Percentiles rank a stretch among this genome's conserved stretches.
Evolutionary conservation across 805 yeast species (phyloP).

Genomic region (Cyberlindnera japonica): DNA sequence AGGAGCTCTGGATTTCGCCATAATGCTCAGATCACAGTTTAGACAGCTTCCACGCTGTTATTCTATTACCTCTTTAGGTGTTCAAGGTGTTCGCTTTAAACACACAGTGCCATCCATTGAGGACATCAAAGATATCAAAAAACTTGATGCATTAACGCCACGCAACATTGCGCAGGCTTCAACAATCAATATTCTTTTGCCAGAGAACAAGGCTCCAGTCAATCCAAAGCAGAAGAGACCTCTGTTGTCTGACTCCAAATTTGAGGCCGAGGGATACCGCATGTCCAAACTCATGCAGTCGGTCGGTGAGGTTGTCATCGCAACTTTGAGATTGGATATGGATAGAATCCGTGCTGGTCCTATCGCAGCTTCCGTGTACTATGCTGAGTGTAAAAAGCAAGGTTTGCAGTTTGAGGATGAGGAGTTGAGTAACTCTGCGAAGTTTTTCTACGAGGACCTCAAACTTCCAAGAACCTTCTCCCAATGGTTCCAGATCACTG

Average conservation of each 20-base stretch:
- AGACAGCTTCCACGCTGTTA: slow-evolving; percentile 5
- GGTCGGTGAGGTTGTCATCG: slow-evolving; percentile 62
- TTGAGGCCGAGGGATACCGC: slow-evolving; percentile 34
- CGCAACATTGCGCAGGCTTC: slow-evolving; percentile 26
- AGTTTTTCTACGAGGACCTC: slow-evolving; percentile 80
- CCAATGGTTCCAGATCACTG: slow-evolving; percentile 94
- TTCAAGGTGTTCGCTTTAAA: slow-evolving; percentile 11
- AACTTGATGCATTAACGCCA: slow-evolving; percentile 19
- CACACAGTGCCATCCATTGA: slow-evolving; percentile 7
- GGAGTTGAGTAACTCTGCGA: slow-evolving; percentile 66
- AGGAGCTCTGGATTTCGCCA: too few species aligned
- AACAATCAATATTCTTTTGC: slow-evolving; percentile 21
- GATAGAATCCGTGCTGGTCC: slow-evolving; percentile 92
- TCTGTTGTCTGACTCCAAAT: slow-evolving; percentile 35
- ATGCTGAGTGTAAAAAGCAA: slow-evolving; percentile 82
- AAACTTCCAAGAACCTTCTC: slow-evolving; percentile 82
- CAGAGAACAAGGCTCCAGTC: slow-evolving; percentile 32
- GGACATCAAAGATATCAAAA: slow-evolving; percentile 12
- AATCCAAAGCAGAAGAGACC: slow-evolving; percentile 32
- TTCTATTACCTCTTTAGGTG: not conserved
- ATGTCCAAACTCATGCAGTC: slow-evolving; percentile 49
- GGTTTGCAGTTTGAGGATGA: slow-evolving; percentile 76
- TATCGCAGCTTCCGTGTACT: slow-evolving; percentile 85
- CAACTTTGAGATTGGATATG: slow-evolving; percentile 74
- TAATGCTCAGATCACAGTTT: slow-evolving; percentile 11